Conservation (phyloP, 345 rosid species). For the Citrus glauca region DNA sequence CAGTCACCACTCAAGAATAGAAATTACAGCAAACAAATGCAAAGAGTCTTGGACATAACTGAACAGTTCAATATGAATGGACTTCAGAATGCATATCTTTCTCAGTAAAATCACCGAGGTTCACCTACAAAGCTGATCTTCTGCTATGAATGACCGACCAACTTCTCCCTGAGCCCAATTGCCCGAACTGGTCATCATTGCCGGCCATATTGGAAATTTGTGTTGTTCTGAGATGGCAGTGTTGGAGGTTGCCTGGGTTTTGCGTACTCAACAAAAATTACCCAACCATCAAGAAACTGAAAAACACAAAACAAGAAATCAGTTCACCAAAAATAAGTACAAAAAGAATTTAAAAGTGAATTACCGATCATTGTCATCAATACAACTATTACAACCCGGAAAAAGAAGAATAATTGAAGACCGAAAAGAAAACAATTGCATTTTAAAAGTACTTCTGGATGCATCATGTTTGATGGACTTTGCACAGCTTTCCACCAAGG, state of each 20-base stretch:
- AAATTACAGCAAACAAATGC: background rate
- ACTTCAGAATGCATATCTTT: background rate
- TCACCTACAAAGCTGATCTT: background rate
- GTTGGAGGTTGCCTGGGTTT: slow-evolving; percentile 29
- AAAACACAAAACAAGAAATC: background rate
- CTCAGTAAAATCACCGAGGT: background rate
- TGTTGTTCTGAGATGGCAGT: slow-evolving; percentile 4
- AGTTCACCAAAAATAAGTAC: background rate
- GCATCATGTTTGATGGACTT: background rate
- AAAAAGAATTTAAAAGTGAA: background rate
- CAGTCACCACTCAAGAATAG: background rate
- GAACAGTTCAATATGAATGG: background rate
- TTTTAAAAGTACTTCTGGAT: background rate
- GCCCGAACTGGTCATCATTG: background rate
- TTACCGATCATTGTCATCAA: background rate
- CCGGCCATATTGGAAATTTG: background rate
- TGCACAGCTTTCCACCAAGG: no score
- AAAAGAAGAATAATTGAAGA: background rate
- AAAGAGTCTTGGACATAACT: background rate
- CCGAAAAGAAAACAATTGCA: background rate
- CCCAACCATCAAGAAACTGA: slow-evolving; percentile 63
- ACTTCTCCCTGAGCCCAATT: background rate
- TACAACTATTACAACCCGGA: background rate
- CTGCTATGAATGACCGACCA: background rate
- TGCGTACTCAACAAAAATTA: slow-evolving; percentile 55